Conservation (phyloP, 805 yeast genomes). For the Allodekkera sacchari region DNA sequence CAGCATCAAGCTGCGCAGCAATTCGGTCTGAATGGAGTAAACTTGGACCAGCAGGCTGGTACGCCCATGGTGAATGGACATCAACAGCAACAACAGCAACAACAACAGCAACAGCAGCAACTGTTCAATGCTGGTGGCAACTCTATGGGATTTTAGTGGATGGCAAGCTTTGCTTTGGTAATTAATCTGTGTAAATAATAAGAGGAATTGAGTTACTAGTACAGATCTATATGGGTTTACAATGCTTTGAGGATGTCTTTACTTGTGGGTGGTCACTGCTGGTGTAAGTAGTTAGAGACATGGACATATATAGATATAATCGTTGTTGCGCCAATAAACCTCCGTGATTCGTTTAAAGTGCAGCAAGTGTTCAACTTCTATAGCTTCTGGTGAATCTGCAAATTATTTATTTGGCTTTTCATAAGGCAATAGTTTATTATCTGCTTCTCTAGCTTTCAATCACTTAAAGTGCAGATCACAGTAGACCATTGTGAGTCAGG, state of each 20-base stretch:
- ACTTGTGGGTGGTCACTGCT: neutral
- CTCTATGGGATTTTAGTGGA: neutral
- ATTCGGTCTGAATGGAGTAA: constrained; percentile 17
- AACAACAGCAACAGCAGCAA: constrained; percentile 7
- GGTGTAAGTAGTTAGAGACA: neutral
- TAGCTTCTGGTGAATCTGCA: no score
- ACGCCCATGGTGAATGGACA: constrained; percentile 3
- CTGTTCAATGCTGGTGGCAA: neutral
- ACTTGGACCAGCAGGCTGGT: constrained; percentile 12
- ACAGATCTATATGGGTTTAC: neutral
- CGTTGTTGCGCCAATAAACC: no score
- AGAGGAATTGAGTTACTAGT: neutral
- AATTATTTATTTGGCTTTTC: no score
- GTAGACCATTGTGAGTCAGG: no score
- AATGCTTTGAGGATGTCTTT: neutral
- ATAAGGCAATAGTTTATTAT: no score
- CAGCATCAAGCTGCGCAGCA: constrained; percentile 19
- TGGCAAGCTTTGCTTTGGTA: neutral
- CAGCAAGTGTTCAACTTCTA: no score
- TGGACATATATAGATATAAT: no score
- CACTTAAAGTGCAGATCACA: no score
- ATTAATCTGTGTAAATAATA: neutral
- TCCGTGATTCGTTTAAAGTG: no score
- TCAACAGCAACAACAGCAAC: constrained; percentile 4
- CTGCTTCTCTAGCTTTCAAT: no score